Base-by-base conservation (phyloP, 169 alveolate genomes). In the Theileria parva region DNA sequence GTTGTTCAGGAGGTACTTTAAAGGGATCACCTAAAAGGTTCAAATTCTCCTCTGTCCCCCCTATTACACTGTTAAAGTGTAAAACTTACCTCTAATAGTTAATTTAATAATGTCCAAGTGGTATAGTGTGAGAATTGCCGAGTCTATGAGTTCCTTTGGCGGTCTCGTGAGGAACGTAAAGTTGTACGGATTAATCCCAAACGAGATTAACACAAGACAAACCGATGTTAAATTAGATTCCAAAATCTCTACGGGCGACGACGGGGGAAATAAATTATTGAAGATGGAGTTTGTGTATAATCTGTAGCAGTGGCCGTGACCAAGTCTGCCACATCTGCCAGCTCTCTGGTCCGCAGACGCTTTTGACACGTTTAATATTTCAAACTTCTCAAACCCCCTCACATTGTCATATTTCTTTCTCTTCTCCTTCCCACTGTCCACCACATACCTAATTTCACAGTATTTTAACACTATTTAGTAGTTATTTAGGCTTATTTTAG, bases 321-420 rank as follows among this genome's bases (percentile, higher is more conserved):
- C 98, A 4, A 97, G 95, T 91, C 99, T 95, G 39, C 99, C 99
- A 0, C 99, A 99, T 85, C 99, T 92, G 21, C 99, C 99, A 27
- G 98, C 93, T 79, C 99, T 95, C 83, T 98, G 99, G 68, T 91
- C 92, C 17, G 99, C 96, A 28, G 98, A 93, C 11, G 98, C 95
- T 84, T 95, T 93, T 68, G 97, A 87, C 39, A 93, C 94, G 94
- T 98, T 95, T 28, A 92, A 88, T 51, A 97, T 92, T 27, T 80
- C 79, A 87, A 96, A 97, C 73, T 91, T 90, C 17, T 99, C 95
- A 57, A 95, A 88, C 51, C 95, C 95, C 32, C 93, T 87, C 25
- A 87, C 87, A 0, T 94, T 77, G 63, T 96, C 89, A 85, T 91
- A 94, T 25, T 95, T 84, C 83, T 96, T 96, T 77, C 96, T 91